Evolutionary conservation across 306 rosid genomes (phyloP), one percentile per base, ranked within the genome.

Genomic region (Ormosia emarginata): DNA sequence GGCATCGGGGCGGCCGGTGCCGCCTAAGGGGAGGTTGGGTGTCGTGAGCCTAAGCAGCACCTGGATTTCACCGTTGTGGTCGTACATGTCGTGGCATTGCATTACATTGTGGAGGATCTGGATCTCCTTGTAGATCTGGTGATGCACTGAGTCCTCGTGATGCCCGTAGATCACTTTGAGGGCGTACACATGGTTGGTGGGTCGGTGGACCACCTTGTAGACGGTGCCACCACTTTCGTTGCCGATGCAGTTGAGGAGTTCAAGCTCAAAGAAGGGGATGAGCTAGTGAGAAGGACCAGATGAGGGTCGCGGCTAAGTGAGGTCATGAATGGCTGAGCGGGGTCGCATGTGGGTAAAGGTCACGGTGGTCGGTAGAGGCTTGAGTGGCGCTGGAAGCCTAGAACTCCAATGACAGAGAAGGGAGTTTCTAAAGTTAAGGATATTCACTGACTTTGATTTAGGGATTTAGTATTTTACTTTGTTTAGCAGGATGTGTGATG

Each of bases 21-120:
- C n/a, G n/a, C n/a, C n/a, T n/a, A n/a, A n/a, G n/a, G n/a, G n/a
- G n/a, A n/a, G n/a, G n/a, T n/a, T n/a, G n/a, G n/a, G n/a, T n/a
- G n/a, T n/a, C 98, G 94, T 92, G 86, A 84, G 91, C 69, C 94
- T 98, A 0, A 93, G 84, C 0, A 96, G 95, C 8, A 96, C 97
- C 82, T 96, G 95, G 91, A 96, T 94, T 86, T 96, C 98, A 17
- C 90, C 87, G 94, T 94, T 96, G 91, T 91, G 94, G 40, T 96
- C 99, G 83, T 90, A 96, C 97, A 96, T 92, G 57, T 96, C 99
- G 68, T 91, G 97, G 81, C 99, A 96, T 92, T 85, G 91, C 43
- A 96, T 91, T 0, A 94, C 99, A 73, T 90, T 98, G 0, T 98
- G 85, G 14, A 96, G 93, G 94, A 96, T 96, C 92, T 92, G 89